Base-by-base conservation (phyloP, 805 yeast genomes). In the Candida sphagnicola region DNA sequence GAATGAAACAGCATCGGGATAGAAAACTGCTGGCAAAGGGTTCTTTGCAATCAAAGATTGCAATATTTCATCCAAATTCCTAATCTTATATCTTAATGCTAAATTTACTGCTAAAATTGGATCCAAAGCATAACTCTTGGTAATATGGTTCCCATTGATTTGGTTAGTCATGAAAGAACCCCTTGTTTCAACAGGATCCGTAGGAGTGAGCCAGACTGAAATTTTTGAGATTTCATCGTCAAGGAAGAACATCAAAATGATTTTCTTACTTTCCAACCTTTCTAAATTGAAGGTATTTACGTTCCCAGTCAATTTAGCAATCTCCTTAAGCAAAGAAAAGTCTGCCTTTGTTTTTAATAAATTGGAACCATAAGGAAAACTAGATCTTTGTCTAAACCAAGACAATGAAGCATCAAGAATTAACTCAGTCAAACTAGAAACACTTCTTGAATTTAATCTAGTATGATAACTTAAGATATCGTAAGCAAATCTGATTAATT, bases 331-430 rank as follows among this genome's bases (percentile, higher is more conserved):
- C 35, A 82, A 60, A 4, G 71, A 65, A 49, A 75, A 70, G 50
- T 90, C 96, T 1, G 87, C 76, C 46, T 79, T 80, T 36, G 81
- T 78, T 54, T 80, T 80, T 45, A 86, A 60, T 31, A 76, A 70
- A 54, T 91, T 88, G 8, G 88, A 82, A 3, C 99, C 98, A 63
- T 74, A 89, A 12, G 98, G 96, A 65, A 82, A 83, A 3, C 73
- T 66, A 1, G 78, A 68, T 15, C 76, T 69, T 33, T 66, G 71
- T 17, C 69, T 70, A 55, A 88, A 93, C 96, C 98, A 90, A 1
- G 83, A 72, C 31, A 93, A 68, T 0, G 83, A 75, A 13, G 87
- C 88, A 40, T 76, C 78, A 17, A 85, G 56, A 12, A 89, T 72
- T 3, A 74, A 59, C 26, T 63, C 63, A 1, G 76, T 74, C 47